Base-by-base conservation (phyloP, 148 eudicot species). In the Camellia granthamiana region DNA sequence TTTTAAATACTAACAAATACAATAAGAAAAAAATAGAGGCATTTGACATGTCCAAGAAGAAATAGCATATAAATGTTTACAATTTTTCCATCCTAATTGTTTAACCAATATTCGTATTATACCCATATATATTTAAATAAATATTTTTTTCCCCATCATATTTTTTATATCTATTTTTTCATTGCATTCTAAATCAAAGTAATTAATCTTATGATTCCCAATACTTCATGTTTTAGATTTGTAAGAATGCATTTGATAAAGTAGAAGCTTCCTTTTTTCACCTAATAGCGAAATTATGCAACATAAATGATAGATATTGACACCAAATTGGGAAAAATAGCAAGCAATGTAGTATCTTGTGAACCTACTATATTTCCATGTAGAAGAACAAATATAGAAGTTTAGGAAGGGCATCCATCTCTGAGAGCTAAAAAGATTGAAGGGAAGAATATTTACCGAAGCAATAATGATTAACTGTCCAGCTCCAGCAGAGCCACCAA, bases 401-500 rank as follows among this genome's bases (percentile, higher is more conserved):
- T 30, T 21, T 6, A 63, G 19, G 8, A 63, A 51, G 4, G 15
- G 30, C 14, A 16, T 44, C 74, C 13, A 76, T 43, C 9, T 61
- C 13, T 47, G n/a, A 63, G 15, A 47, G 21, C 23, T 60, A 42
- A 74, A 66, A 55, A 69, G 54, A 56, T 21, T 21, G 38, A 69
- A 61, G 30, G 21, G 38, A 44, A 59, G 41, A 42, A 82, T 9
- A 65, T 3, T 66, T 92, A 96, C 99, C 84, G 99, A 97, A 67
- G 99, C 94, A 85, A 92, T 88, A 73, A 97, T 94, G 80, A 97
- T 97, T 86, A 97, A 86, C 83, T 85, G 83, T 80, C 99, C 99
- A 81, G 99, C 99, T 69, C 97, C 99, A 6, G 89, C 78, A 56
- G 99, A 90, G 70, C 99, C 99, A 81, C 97, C 95, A 51, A 94